Evolutionary conservation across 2,329 filamentous ascomycete genomes (phyloP).

Genomic region (Thermochaetoides dissita): DNA sequence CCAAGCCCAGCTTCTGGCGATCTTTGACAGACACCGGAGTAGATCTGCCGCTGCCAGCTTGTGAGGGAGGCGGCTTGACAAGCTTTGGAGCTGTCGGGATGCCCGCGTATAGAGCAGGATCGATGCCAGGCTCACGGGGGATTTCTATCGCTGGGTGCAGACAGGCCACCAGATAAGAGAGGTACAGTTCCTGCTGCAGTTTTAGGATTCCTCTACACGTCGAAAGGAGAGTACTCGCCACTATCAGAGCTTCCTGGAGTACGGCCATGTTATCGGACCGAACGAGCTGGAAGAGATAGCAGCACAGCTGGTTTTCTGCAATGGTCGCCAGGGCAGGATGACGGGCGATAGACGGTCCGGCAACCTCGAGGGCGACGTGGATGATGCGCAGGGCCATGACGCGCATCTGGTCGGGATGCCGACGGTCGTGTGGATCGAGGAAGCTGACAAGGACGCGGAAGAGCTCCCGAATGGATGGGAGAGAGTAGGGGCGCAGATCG

Average conservation of each 20-base stretch:
- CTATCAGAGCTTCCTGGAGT: conserved; percentile 79
- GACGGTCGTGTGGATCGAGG: conserved; percentile 79
- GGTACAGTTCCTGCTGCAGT: conserved; percentile 87
- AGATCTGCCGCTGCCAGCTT: conserved; percentile 63
- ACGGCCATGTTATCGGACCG: conserved; percentile 94
- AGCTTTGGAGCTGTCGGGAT: conserved; percentile 84
- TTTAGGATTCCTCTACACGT: conserved; percentile 86
- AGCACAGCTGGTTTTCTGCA: conserved; percentile 85
- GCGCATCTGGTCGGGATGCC: conserved; percentile 87
- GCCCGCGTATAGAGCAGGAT: conserved; percentile 80
- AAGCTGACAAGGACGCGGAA: conserved; percentile 90
- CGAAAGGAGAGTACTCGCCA: conserved; percentile 77
- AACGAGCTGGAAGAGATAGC: conserved; percentile 89
- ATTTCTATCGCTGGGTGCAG: conserved; percentile 91
- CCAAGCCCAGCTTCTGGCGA: conserved; percentile 78
- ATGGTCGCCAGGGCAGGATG: conserved; percentile 78
- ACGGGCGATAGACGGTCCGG: conserved; percentile 83
- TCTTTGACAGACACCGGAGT: conserved; percentile 89
- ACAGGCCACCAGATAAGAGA: conserved; percentile 88
- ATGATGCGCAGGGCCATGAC: conserved; percentile 97
- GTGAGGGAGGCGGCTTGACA: conserved; percentile 62
- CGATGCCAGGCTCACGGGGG: conserved; percentile 76
- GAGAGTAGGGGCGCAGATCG: conserved; percentile 72
- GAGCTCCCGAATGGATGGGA: conserved; percentile 86
- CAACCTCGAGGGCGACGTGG: conserved; percentile 91